phyloP scores from a whole-genome alignment of 495 filamentous ascomycete genomes.

The Penicillium goetzii region DNA sequence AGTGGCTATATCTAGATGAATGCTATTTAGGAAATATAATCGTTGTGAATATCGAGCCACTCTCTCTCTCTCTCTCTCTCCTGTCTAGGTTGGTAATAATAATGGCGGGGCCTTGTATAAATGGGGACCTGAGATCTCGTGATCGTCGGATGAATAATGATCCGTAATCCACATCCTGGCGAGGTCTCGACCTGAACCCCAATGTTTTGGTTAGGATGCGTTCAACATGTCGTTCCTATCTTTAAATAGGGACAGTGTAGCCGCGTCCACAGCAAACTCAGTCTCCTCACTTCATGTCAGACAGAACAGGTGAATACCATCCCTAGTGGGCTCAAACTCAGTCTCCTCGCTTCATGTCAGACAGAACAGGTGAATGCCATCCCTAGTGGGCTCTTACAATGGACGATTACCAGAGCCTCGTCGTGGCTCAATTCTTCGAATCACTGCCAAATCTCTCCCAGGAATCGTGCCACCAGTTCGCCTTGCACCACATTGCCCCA shows the following conservation, averaged over 20 bases:
- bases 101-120: no score
- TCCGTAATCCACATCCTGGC: neutral
- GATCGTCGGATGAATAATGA: slow-evolving; percentile 4
- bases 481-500: slow-evolving; percentile 22
- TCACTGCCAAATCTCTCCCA: slow-evolving; percentile 23
- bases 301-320: slow-evolving; percentile 4
- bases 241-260: slow-evolving; percentile 13
- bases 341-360: slow-evolving; percentile 10
- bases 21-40: neutral
- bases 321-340: slow-evolving; percentile 5
- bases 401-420: slow-evolving; percentile 21
- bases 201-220: slow-evolving; percentile 1
- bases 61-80: no score
- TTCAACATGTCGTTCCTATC: slow-evolving; percentile 1
- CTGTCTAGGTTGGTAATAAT: no score
- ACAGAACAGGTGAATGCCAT: neutral
- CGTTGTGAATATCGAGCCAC: no score
- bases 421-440: slow-evolving; percentile 26
- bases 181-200: neutral
- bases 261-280: slow-evolving; percentile 14
- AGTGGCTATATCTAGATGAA: no score
- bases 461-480: slow-evolving; percentile 24
- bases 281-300: slow-evolving; percentile 11
- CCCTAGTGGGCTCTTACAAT: slow-evolving; percentile 16
- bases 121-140: no score